Conservation (phyloP, 192 early-diverging fungal species). For the Coemansia sp. region DNA sequence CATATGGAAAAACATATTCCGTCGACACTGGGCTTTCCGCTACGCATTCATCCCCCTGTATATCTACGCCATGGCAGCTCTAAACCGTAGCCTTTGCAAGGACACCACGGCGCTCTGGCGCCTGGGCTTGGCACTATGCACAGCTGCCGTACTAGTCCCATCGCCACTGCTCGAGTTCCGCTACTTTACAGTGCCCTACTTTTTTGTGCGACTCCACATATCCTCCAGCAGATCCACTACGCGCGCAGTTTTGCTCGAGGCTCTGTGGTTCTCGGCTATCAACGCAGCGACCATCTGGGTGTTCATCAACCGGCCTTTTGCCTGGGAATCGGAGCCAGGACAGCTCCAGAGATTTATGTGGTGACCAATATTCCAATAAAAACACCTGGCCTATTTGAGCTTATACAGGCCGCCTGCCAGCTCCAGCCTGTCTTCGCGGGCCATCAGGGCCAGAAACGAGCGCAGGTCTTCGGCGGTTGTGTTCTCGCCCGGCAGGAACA, state of each 20-base stretch:
- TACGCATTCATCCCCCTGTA: constrained; percentile 72
- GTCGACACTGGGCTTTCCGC: constrained; percentile 50
- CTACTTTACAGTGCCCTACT: constrained; percentile 89
- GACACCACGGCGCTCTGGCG: constrained; percentile 57
- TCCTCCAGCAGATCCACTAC: neutral
- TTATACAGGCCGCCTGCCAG: constrained; percentile 48
- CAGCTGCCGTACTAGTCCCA: constrained; percentile 71
- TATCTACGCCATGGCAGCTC: constrained; percentile 46
- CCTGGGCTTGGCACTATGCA: constrained; percentile 55
- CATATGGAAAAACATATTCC: constrained; percentile 81
- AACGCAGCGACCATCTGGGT: constrained; percentile 71
- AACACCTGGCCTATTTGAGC: constrained; percentile 20
- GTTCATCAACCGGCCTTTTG: constrained; percentile 76
- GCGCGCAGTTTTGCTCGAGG: constrained; percentile 36
- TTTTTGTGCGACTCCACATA: constrained; percentile 71
- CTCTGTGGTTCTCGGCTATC: constrained; percentile 56
- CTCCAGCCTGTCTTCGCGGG: constrained; percentile 53
- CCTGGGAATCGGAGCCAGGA: constrained; percentile 68
- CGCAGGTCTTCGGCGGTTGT: constrained; percentile 41
- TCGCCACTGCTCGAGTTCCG: constrained; percentile 93
- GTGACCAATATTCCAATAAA: constrained; percentile 42
- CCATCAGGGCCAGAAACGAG: constrained; percentile 50
- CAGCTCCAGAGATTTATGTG: constrained; percentile 89
- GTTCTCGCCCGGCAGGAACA: constrained; percentile 53
- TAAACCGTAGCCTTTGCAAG: constrained; percentile 22